Percentiles rank a stretch among this genome's conserved stretches.
Evolutionary conservation across 2,329 filamentous ascomycete species (phyloP).

Genomic region (Trichoderma sp.): DNA sequence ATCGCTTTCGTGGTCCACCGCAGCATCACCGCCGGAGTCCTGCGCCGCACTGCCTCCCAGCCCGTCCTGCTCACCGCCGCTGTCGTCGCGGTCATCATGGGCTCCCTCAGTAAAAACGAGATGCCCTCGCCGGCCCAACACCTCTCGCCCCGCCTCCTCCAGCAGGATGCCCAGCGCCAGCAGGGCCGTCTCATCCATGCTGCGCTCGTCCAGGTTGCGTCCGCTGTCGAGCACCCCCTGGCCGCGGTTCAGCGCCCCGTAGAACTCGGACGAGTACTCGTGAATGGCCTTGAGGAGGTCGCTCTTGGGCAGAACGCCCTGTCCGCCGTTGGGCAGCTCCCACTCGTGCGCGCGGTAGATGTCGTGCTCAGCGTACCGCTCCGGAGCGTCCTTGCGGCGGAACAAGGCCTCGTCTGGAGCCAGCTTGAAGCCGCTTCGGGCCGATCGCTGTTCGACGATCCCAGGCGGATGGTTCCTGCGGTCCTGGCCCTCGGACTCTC

Average conservation of each 20-base stretch:
- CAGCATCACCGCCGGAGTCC: slow-evolving; percentile 13
- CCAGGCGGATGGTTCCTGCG: not conserved
- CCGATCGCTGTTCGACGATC: slow-evolving; percentile 24
- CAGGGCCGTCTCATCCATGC: slow-evolving; percentile 78
- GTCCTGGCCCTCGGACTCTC: slow-evolving; percentile 29
- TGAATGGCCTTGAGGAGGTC: slow-evolving; percentile 72
- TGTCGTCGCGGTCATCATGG: slow-evolving; percentile 15
- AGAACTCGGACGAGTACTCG: slow-evolving; percentile 68
- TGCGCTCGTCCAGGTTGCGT: slow-evolving; percentile 53
- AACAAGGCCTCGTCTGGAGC: slow-evolving; percentile 74
- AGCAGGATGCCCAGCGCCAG: slow-evolving; percentile 74
- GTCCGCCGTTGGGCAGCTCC: slow-evolving; percentile 52
- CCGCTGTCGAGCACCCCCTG: slow-evolving; percentile 28
- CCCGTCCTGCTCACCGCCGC: slow-evolving; percentile 7
- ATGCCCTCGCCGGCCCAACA: slow-evolving; percentile 67
- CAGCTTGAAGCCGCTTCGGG: slow-evolving; percentile 39
- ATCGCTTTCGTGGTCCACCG: slow-evolving; percentile 35
- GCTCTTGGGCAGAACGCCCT: slow-evolving; percentile 62
- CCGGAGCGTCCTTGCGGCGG: slow-evolving; percentile 63
- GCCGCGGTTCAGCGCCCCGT: slow-evolving; percentile 48
- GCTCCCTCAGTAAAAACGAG: slow-evolving; percentile 62
- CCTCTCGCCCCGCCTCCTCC: slow-evolving; percentile 66
- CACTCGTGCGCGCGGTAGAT: slow-evolving; percentile 67
- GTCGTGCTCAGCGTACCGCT: slow-evolving; percentile 70
- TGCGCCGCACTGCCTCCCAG: not conserved